Percentiles rank a stretch among this genome's conserved stretches.
Evolutionary conservation across 2,329 filamentous ascomycete species (phyloP).

Genomic region (Ceratocystis diversiconidia): DNA sequence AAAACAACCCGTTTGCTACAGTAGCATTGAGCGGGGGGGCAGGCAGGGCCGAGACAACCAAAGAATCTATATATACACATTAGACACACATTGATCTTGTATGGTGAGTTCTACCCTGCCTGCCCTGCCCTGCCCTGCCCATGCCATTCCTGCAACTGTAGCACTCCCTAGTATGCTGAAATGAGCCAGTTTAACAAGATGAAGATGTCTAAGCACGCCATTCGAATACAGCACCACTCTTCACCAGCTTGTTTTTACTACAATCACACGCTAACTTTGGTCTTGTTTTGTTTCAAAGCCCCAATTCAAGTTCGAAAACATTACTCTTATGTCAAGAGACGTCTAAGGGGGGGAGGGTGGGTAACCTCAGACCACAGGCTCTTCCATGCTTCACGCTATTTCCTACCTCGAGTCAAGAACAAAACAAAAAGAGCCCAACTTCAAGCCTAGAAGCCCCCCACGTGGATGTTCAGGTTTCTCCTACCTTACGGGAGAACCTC

Average conservation of each 20-base stretch:
- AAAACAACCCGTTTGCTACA: constrained; percentile 2
- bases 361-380: background rate
- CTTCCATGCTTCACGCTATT: background rate
- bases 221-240: background rate
- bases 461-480: background rate
- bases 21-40: background rate
- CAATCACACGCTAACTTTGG: too few species aligned
- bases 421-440: too few species aligned
- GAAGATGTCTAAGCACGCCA: too few species aligned
- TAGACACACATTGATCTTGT: background rate
- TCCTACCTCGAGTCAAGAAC: background rate
- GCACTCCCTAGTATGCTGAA: too few species aligned
- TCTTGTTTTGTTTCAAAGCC: background rate
- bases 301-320: background rate
- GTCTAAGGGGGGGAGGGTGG: too few species aligned
- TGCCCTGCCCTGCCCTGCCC: background rate
- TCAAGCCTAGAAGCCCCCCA: background rate
- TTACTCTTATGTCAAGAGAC: background rate
- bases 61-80: background rate
- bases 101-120: background rate
- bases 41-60: background rate
- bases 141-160: background rate
- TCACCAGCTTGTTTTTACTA: background rate
- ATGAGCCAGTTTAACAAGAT: too few species aligned
- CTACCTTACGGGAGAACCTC: too few species aligned